These are phyloP conservation scores for Alternaria gaisen DNA, from an alignment of 2,329 filamentous ascomycete genomes.

Conservation along the genomic window DNA sequence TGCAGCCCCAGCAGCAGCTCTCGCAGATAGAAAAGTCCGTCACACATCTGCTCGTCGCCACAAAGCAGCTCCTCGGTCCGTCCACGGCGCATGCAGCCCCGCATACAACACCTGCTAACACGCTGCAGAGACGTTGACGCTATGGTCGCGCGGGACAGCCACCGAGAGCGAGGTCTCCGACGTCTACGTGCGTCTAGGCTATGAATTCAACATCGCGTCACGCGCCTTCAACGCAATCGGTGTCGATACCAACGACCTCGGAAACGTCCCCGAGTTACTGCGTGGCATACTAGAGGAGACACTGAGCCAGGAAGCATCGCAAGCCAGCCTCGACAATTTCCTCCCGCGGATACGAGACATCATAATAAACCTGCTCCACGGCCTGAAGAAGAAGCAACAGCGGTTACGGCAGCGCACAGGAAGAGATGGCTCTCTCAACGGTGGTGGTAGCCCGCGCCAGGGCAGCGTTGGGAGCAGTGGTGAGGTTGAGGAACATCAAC, in stretches of 20 bases:
- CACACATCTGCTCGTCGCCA: conserved; percentile 88
- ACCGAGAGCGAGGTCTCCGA: conserved; percentile 96
- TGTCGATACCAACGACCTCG: conserved; percentile 91
- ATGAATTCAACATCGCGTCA: conserved; percentile 99
- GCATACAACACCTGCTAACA: conserved; percentile 23
- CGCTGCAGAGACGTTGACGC: conserved; percentile 80
- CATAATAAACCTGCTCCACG: conserved; percentile 96
- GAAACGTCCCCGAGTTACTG: conserved; percentile 91
- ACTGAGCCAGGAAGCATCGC: conserved; percentile 93
- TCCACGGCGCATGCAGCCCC: conserved; percentile 16
- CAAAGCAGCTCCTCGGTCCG: conserved; percentile 82
- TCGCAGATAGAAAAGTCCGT: conserved; percentile 99
- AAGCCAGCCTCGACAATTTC: conserved; percentile 92
- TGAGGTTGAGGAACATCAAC: conserved; percentile 53
- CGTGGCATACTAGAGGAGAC: conserved; percentile 94
- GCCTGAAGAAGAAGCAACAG: conserved; percentile 95
- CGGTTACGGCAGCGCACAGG: conserved; percentile 71
- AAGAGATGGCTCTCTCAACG: conserved; percentile 56
- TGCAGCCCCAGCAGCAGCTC: conserved; percentile 75
- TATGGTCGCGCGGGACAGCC: conserved; percentile 93
- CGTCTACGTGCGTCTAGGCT: conserved; percentile 95
- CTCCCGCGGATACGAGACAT: conserved; percentile 95
- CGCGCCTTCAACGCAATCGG: conserved; percentile 96
- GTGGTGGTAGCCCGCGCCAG: conserved; percentile 50
- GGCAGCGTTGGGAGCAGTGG: conserved; percentile 45